Percentiles rank a stretch among this genome's conserved stretches.
These are phyloP conservation scores for Aspergillus fructus DNA, from an alignment of 2,329 filamentous ascomycete genomes.

Conservation along the genomic window DNA sequence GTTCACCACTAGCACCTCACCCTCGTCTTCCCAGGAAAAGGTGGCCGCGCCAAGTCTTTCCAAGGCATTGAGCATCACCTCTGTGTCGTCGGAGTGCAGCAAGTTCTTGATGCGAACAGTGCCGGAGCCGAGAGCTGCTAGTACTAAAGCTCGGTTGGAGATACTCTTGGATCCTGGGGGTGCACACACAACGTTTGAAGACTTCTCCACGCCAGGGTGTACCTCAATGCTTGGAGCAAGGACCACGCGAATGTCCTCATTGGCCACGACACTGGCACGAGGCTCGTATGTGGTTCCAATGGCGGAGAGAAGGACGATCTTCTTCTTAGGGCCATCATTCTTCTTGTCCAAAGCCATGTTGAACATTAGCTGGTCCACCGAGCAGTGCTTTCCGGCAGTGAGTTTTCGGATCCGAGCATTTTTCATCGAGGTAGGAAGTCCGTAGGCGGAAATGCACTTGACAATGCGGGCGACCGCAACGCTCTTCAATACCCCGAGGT, in stretches of 20 bases:
- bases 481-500: slow-evolving; percentile 79
- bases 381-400: slow-evolving; percentile 83
- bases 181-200: slow-evolving; percentile 70
- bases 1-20: slow-evolving; percentile 83
- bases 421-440: slow-evolving; percentile 77
- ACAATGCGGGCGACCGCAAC: slow-evolving; percentile 84
- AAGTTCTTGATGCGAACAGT: slow-evolving; percentile 87
- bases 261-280: slow-evolving; percentile 84
- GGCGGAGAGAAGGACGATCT: slow-evolving; percentile 85
- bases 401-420: slow-evolving; percentile 80
- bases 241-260: slow-evolving; percentile 77
- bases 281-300: slow-evolving; percentile 87
- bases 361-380: slow-evolving; percentile 77
- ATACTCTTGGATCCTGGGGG: slow-evolving; percentile 97
- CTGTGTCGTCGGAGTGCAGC: slow-evolving; percentile 92
- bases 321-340: slow-evolving; percentile 93
- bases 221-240: slow-evolving; percentile 78
- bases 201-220: slow-evolving; percentile 66
- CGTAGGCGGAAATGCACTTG: slow-evolving; percentile 94
- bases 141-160: slow-evolving; percentile 90
- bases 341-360: slow-evolving; percentile 99
- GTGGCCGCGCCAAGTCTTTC: slow-evolving; percentile 78
- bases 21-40: slow-evolving; percentile 91
- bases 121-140: slow-evolving; percentile 85
- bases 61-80: slow-evolving; percentile 96